Conservation (phyloP, 345 rosid genomes). For the Eucalyptus leucophloia region DNA sequence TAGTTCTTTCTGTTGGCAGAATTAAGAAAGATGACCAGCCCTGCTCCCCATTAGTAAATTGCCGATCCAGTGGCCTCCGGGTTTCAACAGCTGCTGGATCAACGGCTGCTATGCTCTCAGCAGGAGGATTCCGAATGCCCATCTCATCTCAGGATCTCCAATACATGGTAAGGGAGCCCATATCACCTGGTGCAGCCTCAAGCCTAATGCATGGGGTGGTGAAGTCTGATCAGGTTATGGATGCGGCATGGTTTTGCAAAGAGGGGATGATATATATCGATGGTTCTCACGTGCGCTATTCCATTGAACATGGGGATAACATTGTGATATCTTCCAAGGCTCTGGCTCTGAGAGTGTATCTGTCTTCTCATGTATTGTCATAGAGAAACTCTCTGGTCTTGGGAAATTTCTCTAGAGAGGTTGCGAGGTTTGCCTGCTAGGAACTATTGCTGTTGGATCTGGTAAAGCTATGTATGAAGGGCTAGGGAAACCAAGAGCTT, state of each 20-base stretch:
- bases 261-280: conserved; percentile 66
- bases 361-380: conserved; percentile 18
- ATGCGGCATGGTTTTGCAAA: conserved; percentile 51
- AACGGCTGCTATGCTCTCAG: conserved; percentile 88
- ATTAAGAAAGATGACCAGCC: conserved; percentile 27
- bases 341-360: conserved; percentile 49
- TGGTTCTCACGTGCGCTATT: conserved; percentile 51
- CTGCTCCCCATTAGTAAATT: conserved; percentile 32
- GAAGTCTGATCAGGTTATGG: conserved; percentile 43
- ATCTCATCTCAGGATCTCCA: conserved; percentile 57
- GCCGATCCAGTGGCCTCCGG: conserved; percentile 87
- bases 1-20: conserved; percentile 16
- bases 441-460: conserved; percentile 17
- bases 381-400: not conserved
- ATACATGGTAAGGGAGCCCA: conserved; percentile 90
- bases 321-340: conserved; percentile 59
- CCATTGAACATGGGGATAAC: conserved; percentile 51
- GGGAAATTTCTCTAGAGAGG: not conserved
- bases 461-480: conserved; percentile 3
- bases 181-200: conserved; percentile 30
- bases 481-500: conserved; percentile 11
- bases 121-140: conserved; percentile 79
- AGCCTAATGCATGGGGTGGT: conserved; percentile 54
- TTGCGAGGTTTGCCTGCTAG: not conserved
- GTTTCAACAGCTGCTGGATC: conserved; percentile 89